Evolutionary conservation across 192 early-diverging fungal genomes (phyloP).

Genomic region (Obelidium mucronatum): DNA sequence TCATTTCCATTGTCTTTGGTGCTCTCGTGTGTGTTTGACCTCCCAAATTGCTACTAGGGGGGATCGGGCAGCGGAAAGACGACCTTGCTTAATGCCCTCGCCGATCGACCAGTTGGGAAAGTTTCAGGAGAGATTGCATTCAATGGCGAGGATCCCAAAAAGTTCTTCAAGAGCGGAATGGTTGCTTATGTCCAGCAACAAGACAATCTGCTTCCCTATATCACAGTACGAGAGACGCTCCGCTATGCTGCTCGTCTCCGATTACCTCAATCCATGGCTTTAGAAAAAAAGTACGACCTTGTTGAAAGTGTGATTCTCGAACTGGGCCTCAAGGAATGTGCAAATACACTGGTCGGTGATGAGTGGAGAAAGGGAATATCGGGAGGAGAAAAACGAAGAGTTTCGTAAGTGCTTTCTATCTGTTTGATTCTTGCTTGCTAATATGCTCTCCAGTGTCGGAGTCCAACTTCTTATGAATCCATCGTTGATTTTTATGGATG

Average conservation of each 20-base stretch:
- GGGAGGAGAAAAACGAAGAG: slow-evolving; percentile 86
- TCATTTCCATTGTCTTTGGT: too few species aligned
- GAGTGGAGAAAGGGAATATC: slow-evolving; percentile 67
- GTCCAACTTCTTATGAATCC: slow-evolving; percentile 80
- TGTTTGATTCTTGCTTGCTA: not conserved
- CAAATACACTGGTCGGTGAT: slow-evolving; percentile 54
- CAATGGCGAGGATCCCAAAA: slow-evolving; percentile 67
- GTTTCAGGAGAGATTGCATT: slow-evolving; percentile 79
- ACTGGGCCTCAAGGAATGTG: slow-evolving; percentile 55
- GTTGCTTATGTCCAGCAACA: slow-evolving; percentile 59
- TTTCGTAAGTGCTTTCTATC: slow-evolving; percentile 53
- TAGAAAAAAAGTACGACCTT: slow-evolving; percentile 36
- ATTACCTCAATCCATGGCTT: slow-evolving; percentile 52
- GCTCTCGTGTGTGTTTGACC: not conserved
- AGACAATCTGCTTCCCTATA: slow-evolving; percentile 53
- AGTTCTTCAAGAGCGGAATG: slow-evolving; percentile 31
- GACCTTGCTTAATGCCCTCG: slow-evolving; percentile 56
- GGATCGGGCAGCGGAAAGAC: slow-evolving; percentile 53
- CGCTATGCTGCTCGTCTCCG: slow-evolving; percentile 73
- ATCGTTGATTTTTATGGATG: slow-evolving; percentile 59
- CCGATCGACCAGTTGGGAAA: slow-evolving; percentile 69
- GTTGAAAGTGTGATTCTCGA: slow-evolving; percentile 54
- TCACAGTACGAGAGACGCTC: slow-evolving; percentile 77
- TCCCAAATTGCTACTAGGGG: slow-evolving; percentile 26
- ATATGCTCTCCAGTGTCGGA: slow-evolving; percentile 72